phyloP scores from a whole-genome alignment of 495 filamentous ascomycete species.

The Penicillium atrosanguineum region DNA sequence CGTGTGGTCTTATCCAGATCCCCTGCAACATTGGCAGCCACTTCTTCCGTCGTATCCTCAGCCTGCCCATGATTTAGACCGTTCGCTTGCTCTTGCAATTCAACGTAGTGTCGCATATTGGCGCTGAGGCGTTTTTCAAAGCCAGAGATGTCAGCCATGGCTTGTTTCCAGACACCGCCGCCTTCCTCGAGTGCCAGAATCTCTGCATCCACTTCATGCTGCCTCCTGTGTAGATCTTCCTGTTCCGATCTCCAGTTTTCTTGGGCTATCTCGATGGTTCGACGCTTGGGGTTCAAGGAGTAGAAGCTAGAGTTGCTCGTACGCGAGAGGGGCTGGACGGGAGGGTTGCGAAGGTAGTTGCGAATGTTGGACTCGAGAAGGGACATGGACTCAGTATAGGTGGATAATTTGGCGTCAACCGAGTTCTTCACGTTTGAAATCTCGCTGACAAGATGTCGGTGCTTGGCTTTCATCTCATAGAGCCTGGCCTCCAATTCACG shows the following conservation, averaged over 20 bases:
- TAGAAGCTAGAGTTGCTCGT: constrained; percentile 36
- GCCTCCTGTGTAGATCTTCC: constrained; percentile 53
- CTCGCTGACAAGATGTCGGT: constrained; percentile 57
- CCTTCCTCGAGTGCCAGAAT: constrained; percentile 80
- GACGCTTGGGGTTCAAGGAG: constrained; percentile 60
- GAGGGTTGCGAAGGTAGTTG: constrained; percentile 40
- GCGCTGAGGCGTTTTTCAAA: constrained; percentile 66
- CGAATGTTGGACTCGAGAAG: constrained; percentile 54
- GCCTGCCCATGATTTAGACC: constrained; percentile 8
- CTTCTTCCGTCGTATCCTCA: constrained; percentile 23
- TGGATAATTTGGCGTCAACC: constrained; percentile 58
- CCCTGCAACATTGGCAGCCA: constrained; percentile 36
- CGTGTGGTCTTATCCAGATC: constrained; percentile 44
- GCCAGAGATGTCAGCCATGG: constrained; percentile 57
- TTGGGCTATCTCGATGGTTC: constrained; percentile 74
- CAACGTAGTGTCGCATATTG: constrained; percentile 49
- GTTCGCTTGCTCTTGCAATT: constrained; percentile 21
- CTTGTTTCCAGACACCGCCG: constrained; percentile 72
- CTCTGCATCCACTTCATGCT: constrained; percentile 63
- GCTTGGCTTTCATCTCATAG: constrained; percentile 62
- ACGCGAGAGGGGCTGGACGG: constrained; percentile 41
- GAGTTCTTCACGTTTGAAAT: constrained; percentile 64
- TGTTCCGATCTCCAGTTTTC: constrained; percentile 74
- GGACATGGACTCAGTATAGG: constrained; percentile 54
- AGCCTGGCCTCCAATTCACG: constrained; percentile 62